Percentiles rank a stretch among this genome's conserved stretches.
Conservation (phyloP, 805 yeast species). For the Dipodascus geniculatus region DNA sequence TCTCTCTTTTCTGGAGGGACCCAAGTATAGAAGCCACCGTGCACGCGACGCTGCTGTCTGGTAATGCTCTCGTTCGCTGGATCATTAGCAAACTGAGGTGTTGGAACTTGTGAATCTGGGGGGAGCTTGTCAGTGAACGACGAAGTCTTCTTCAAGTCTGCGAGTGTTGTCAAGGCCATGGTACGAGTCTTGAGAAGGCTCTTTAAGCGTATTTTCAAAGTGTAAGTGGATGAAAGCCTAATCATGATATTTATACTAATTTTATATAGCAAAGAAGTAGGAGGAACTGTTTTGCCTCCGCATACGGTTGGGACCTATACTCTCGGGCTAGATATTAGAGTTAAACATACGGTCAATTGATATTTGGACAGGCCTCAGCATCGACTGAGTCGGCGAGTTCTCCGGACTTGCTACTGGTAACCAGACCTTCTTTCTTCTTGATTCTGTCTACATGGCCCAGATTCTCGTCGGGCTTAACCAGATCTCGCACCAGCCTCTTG, state of each 20-base stretch:
- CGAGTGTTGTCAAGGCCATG: conserved; percentile 3
- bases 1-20: conserved; percentile 50
- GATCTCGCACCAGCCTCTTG: conserved; percentile 54
- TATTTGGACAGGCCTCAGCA: background rate
- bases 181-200: no score
- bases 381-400: background rate
- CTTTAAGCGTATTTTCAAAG: background rate
- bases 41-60: conserved; percentile 36
- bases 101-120: conserved; percentile 30
- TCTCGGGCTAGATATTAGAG: no score
- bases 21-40: conserved; percentile 62
- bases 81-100: conserved; percentile 24
- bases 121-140: conserved; percentile 24
- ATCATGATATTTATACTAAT: background rate
- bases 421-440: conserved; percentile 1
- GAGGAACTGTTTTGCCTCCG: background rate
- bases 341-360: background rate
- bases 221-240: background rate
- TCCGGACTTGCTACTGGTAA: background rate
- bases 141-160: conserved; percentile 16
- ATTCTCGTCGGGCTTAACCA: conserved; percentile 39
- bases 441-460: conserved; percentile 55
- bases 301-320: background rate
- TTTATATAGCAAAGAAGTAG: background rate
- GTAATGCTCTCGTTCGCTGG: conserved; percentile 30